Evolutionary conservation across 495 filamentous ascomycete species (phyloP), one percentile per base, ranked within the genome.

Genomic region (Evansstolkia leycettana): DNA sequence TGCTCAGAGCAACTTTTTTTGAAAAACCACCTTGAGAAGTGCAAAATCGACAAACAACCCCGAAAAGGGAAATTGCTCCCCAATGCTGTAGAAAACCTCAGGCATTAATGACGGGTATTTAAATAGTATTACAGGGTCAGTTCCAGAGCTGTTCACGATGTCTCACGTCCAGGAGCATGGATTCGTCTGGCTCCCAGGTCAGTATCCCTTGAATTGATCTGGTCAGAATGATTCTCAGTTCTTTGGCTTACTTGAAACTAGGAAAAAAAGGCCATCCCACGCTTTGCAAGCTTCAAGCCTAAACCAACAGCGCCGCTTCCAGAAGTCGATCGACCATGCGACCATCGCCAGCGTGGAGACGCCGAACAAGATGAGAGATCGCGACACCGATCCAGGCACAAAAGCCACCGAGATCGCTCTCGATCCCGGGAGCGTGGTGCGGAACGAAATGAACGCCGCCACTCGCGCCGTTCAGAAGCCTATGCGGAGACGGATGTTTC

Each of bases 261-360:
- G 60, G 61, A 57, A 37, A 57, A 57, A 38, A 53, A 57, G 39
- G 33, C 61, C 13, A 59, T 79, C 36, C 80, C 80, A 19, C 80
- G 72, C 28, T 84, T 84, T 42, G 63, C 64, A 28, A 83, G 79
- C 40, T 84, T 82, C 65, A 77, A 69, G 41, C 67, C 72, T 24
- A 70, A 69, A 31, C 39, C 50, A 15, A 29, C 28, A 36, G 39
- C 55, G 28, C 32, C 49, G 33, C 52, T 39, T 38, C 49, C 55
- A 32, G 35, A 47, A 15, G 40, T 24, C 41, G 44, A 46, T 43
- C 44, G 37, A 27, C 49, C 41, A 17, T 13, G 33, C 42, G 37
- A 47, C 27, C 41, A 38, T 44, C 26, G 37, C 42, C 37, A 48
- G 19, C 37, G 33, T 41, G 47, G 41, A 13, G 39, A 17, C 39